Evolutionary conservation across 1,139 yeast species (phyloP), one percentile per base, ranked within the genome.

Genomic region (Suhomyces guaymorum): DNA sequence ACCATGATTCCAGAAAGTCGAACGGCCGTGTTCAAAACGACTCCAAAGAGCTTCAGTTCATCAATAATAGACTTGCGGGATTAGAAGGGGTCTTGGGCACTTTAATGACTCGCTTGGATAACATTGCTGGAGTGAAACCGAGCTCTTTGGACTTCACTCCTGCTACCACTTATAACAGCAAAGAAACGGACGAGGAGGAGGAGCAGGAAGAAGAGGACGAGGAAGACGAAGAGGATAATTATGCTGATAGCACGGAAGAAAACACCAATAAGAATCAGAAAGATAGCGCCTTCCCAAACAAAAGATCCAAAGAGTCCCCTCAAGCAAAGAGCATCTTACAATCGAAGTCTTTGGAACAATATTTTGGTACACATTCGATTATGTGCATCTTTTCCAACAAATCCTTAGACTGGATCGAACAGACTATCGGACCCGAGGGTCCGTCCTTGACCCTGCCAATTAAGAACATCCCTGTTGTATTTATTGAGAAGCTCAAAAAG

Each of bases 331-430:
- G 16, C 15, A 18, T 13, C 7, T 9, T 37, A 6, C 16, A 24
- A 5, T 10, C 38, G 15, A 28, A 29, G 12, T 26, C 33, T 4
- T 13, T 38, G 25, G 55, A 52, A 18, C 42, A 48, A 15, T 68
- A 57, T 37, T 57, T 63, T 25, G 74, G 73, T 7, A 50, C 67
- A 16, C 75, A 69, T 43, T 66, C 73, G 13, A 55, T 66, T 30
- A 41, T 66, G 38, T 56, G 66, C 15, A 62, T 68, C 10, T 61
- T 66, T 34, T 64, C 72, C 7, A 52, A 53, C 11, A 60, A 61
- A 30, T 65, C 71, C 4, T 42, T 67, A 40, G 54, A 49, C 17
- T 66, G 69, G 65, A 63, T 69, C 24, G 54, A 49, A 16, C 44
- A 46, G 8, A 47, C 56, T 4, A 46, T 69, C 16, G 57, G 63